These are phyloP conservation scores for Pseudomicrostroma phylloplanum DNA, from an alignment of 1,284 basidiomycete species.

Conservation along the genomic window DNA sequence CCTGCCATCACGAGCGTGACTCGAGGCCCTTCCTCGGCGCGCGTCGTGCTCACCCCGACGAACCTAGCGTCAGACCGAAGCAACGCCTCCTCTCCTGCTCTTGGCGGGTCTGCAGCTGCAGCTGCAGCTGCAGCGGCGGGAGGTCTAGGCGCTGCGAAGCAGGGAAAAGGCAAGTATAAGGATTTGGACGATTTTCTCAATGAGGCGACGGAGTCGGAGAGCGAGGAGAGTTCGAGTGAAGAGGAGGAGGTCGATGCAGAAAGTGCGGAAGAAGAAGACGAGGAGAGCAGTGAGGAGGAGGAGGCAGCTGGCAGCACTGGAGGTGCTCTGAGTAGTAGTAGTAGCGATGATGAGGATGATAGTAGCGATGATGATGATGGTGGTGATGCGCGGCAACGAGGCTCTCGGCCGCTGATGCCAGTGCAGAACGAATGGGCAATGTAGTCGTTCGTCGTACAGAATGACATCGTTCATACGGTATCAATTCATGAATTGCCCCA, in stretches of 20 bases:
- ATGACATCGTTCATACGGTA: too few species aligned
- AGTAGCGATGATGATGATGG: too few species aligned
- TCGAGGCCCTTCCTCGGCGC: neutral
- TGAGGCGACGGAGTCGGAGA: neutral
- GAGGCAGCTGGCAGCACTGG: too few species aligned
- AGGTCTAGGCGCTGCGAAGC: neutral
- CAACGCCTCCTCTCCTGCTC: neutral
- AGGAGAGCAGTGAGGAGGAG: slow-evolving; percentile 1
- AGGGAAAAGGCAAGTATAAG: slow-evolving; percentile 26
- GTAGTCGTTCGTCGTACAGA: too few species aligned
- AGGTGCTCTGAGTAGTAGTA: too few species aligned
- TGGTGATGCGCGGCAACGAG: too few species aligned
- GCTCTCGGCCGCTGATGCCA: too few species aligned
- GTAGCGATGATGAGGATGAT: too few species aligned
- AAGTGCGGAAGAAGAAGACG: neutral
- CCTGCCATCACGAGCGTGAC: neutral
- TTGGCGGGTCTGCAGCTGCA: too few species aligned
- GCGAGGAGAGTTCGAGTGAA: slow-evolving; percentile 5
- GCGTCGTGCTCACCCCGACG: neutral
- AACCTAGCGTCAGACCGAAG: neutral
- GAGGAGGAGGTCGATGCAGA: neutral
- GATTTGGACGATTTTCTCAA: slow-evolving; percentile 43
- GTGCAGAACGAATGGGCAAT: too few species aligned
- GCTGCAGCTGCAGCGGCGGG: too few species aligned
- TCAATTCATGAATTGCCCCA: too few species aligned